Percentiles rank a stretch among this genome's conserved stretches.
These are phyloP conservation scores for Plasmodium sp. DNA, from an alignment of 169 alveolate genomes.

Conservation along the genomic window DNA sequence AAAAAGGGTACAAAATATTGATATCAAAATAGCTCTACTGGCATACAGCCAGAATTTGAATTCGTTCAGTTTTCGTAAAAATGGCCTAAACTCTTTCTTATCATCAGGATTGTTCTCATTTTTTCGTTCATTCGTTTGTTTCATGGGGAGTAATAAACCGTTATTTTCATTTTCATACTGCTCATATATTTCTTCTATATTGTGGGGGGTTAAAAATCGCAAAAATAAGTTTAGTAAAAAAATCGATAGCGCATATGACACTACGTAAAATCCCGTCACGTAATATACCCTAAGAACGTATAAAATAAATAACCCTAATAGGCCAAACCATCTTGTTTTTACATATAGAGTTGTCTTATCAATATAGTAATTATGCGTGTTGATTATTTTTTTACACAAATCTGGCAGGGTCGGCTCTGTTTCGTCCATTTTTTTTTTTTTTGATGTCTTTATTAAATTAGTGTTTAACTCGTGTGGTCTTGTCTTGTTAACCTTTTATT, in stretches of 20 bases:
- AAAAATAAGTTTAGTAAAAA: conserved; percentile 77
- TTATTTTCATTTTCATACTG: conserved; percentile 83
- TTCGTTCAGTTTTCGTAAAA: conserved; percentile 90
- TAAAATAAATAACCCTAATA: conserved; percentile 50
- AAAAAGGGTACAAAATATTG: conserved; percentile 79
- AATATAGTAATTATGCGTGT: conserved; percentile 67
- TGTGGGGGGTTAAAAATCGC: conserved; percentile 83
- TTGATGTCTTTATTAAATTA: background rate
- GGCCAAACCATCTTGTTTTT: conserved; percentile 78
- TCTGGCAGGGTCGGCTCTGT: conserved; percentile 23
- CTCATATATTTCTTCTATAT: conserved; percentile 84
- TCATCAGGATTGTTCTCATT: conserved; percentile 56
- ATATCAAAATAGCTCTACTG: conserved; percentile 80
- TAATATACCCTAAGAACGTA: conserved; percentile 76
- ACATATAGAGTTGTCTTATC: conserved; percentile 76
- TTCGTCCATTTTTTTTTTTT: conserved; percentile 48
- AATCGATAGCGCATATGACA: conserved; percentile 84
- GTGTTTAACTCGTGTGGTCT: background rate
- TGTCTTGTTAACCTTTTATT: background rate
- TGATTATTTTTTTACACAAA: conserved; percentile 33
- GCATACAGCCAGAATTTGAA: conserved; percentile 91
- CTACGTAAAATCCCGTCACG: conserved; percentile 78
- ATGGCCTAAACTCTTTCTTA: conserved; percentile 91
- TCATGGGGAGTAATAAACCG: conserved; percentile 83
- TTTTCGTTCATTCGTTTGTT: conserved; percentile 41